These are phyloP conservation scores for Vitis riparia DNA, from an alignment of 164 flowering plant genomes.

Conservation along the genomic window DNA sequence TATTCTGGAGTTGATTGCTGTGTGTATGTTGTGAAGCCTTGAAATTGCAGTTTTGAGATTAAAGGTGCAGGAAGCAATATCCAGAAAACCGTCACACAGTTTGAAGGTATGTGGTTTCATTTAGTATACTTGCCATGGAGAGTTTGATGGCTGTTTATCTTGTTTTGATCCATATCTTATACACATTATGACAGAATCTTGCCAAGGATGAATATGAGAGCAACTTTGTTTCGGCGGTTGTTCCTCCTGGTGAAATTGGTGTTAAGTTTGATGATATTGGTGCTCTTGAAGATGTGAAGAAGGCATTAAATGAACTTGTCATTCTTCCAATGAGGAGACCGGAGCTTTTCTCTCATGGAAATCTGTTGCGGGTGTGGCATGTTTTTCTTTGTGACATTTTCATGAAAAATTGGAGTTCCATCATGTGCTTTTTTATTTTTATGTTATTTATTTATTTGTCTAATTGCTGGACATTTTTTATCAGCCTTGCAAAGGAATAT, in stretches of 20 bases:
- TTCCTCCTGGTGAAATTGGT: conserved; percentile 93
- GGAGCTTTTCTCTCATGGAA: conserved; percentile 91
- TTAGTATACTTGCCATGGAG: neutral
- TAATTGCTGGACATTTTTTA: conserved; percentile 12
- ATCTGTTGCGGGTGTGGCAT: conserved; percentile 74
- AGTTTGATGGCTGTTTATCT: neutral
- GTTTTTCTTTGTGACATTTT: neutral
- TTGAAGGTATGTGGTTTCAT: conserved; percentile 57
- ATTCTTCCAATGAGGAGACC: conserved; percentile 99
- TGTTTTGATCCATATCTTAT: conserved; percentile 6
- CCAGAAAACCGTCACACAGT: conserved; percentile 72
- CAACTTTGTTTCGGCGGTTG: conserved; percentile 95
- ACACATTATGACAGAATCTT: conserved; percentile 55
- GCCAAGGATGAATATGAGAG: conserved; percentile 96
- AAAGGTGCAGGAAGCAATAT: conserved; percentile 68
- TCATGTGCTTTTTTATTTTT: neutral
- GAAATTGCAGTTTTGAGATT: conserved; percentile 80
- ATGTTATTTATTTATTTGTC: neutral
- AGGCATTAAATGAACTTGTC: conserved; percentile 88
- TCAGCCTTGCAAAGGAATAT: conserved; percentile 99
- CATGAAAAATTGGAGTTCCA: neutral
- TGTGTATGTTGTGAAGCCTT: conserved; percentile 54
- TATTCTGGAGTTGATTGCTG: conserved; percentile 13
- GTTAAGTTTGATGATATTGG: conserved; percentile 94
- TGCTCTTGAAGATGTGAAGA: conserved; percentile 97